phyloP scores from a whole-genome alignment of 2,329 filamentous ascomycete species.

The Raffaelea albimanens region DNA sequence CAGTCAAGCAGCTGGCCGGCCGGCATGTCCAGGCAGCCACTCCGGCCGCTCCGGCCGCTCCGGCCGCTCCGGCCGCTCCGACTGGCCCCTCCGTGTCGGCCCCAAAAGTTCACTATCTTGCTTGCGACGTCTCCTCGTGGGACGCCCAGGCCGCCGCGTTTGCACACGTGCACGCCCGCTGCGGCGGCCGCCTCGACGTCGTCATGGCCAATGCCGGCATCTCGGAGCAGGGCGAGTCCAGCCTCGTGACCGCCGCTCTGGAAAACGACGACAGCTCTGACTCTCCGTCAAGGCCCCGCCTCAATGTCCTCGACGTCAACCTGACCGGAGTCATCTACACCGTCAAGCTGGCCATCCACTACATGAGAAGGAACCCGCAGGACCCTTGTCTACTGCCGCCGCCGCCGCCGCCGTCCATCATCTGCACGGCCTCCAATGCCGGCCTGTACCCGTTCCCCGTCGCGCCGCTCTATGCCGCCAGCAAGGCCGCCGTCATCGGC shows the following conservation, averaged over 20 bases:
- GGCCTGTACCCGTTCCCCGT: constrained; percentile 41
- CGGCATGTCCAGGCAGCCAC: constrained; percentile 3
- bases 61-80: constrained; percentile 16
- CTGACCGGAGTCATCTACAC: constrained; percentile 32
- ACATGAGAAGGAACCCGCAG: constrained; percentile 38
- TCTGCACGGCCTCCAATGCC: constrained; percentile 44
- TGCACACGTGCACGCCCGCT: constrained; percentile 13
- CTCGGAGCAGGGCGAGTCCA: constrained; percentile 27
- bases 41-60: constrained; percentile 17
- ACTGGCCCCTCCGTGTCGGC: no score
- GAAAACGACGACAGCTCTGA: constrained; percentile 8
- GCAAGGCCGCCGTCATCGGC: constrained; percentile 38
- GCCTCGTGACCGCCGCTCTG: constrained; percentile 15
- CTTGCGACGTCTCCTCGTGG: constrained; percentile 28
- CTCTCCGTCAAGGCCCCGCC: constrained; percentile 22
- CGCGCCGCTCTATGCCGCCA: constrained; percentile 38
- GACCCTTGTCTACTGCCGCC: neutral
- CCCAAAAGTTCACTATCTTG: constrained; percentile 19
- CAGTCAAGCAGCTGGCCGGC: constrained; percentile 15
- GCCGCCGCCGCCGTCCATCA: constrained; percentile 22
- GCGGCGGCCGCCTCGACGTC: constrained; percentile 26
- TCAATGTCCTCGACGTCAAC: constrained; percentile 28
- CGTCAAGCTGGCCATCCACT: constrained; percentile 38
- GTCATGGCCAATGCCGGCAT: constrained; percentile 42
- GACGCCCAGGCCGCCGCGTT: constrained; percentile 21